Base-by-base conservation (phyloP, 495 filamentous ascomycete genomes). In the Aspergillus baeticus region DNA sequence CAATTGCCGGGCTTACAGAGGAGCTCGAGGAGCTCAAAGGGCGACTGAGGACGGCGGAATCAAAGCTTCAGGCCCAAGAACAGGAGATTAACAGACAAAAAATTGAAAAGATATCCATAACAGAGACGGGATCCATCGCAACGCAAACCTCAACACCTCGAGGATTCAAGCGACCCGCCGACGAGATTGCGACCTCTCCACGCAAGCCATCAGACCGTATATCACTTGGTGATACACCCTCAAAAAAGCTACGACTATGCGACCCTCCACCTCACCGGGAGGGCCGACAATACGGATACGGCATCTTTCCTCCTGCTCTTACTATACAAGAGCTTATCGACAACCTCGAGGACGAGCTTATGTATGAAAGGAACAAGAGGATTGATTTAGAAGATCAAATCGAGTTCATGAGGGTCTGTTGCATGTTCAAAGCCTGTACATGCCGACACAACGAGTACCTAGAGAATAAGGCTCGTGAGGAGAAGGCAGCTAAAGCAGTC, bases 371-470 rank as follows among this genome's bases (percentile, higher is more conserved):
- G 64, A 81, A 81, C 50, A 74, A 84, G 39, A 81, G 89, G 42
- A 72, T 81, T 31, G 77, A 86, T 14, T 87, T 89, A 0, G 80
- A 91, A 54, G 87, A 89, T 13, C 83, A 86, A 61, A 73, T 92
- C 22, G 81, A 92, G n/a, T 96, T 91, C 66, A 73, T 96, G 76
- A 83, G 88, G 60, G 80, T 88, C 57, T 90, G 96, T 66, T 95
- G 91, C 68, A 80, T 84, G 43, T 84, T 93, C 54, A 80, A 81
- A 53, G 81, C 81, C 66, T 94, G 89, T 72, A 70, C 84, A 1
- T 90, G 86, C 65, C 76, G 83, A 36, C 54, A 83, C 45, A 79
- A 80, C 4, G 81, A 86, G 13, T 33, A 35, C 5, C 10, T 23
- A 8, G 23, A 46, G 15, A 17, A 37, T 6, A n/a, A 39, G n/a